phyloP scores from a whole-genome alignment of 2,329 filamentous ascomycete genomes.

The Colletotrichum sp. region DNA sequence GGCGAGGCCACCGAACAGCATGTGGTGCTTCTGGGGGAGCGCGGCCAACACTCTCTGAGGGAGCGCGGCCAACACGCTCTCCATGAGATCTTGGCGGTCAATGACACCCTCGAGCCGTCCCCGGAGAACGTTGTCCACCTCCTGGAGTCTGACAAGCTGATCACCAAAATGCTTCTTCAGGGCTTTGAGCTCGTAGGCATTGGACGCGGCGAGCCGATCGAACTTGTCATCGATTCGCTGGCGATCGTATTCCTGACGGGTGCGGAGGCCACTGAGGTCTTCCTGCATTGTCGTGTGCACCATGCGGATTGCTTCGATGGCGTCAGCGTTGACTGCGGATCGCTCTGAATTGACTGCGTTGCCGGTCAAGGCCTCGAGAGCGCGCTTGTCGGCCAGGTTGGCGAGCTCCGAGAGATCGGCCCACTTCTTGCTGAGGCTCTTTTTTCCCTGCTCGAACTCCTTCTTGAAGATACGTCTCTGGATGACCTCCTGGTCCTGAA shows the following conservation, averaged over 20 bases:
- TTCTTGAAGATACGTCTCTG: neutral
- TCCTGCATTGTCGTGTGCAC: neutral
- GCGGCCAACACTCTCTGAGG: neutral
- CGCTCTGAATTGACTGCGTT: neutral
- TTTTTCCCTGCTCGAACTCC: neutral
- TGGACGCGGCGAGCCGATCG: neutral
- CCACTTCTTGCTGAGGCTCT: neutral
- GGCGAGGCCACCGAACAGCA: neutral
- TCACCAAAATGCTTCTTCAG: neutral
- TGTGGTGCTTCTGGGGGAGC: neutral
- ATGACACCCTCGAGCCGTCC: neutral
- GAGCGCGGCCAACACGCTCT: neutral
- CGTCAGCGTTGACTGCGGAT: neutral
- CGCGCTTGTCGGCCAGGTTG: neutral
- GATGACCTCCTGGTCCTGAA: neutral
- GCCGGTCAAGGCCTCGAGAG: neutral
- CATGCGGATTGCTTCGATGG: neutral
- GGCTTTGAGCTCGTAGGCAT: neutral
- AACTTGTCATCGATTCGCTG: neutral
- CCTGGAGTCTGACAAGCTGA: neutral
- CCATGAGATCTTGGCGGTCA: neutral
- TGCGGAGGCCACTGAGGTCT: neutral
- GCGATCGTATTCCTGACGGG: neutral
- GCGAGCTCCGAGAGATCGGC: neutral
- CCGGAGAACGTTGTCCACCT: neutral